A percentile compares a stretch with the other conserved stretches of the same genome.
Conservation (phyloP, 768 basidiomycete species). For the Xerocomus brunneocitrinus region DNA sequence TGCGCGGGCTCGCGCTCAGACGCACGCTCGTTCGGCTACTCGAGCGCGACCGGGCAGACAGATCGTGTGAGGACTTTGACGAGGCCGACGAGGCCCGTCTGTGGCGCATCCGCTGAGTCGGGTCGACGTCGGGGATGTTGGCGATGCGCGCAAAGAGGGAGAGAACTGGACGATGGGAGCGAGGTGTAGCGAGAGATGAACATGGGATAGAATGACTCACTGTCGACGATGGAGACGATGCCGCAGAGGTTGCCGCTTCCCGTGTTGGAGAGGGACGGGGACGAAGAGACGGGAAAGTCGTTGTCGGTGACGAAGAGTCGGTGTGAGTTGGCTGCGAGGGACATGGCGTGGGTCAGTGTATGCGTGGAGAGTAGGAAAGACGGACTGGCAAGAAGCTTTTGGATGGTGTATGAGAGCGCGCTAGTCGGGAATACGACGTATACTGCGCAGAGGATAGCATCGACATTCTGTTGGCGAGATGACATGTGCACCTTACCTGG, state of each 20-base stretch:
- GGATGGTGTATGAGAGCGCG: conserved; percentile 63
- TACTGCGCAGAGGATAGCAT: conserved; percentile 37
- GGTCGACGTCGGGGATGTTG: conserved; percentile 70
- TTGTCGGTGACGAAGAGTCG: conserved; percentile 68
- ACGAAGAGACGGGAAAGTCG: conserved; percentile 48
- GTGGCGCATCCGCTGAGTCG: conserved; percentile 72
- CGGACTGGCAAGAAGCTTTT: conserved; percentile 81
- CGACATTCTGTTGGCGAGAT: not conserved
- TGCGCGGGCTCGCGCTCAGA: conserved; percentile 30
- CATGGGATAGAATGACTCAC: conserved; percentile 38
- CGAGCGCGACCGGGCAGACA: conserved; percentile 37
- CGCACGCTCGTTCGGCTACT: conserved; percentile 39
- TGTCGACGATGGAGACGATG: conserved; percentile 79
- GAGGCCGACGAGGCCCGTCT: conserved; percentile 74
- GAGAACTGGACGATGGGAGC: conserved; percentile 45
- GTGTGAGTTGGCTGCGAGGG: conserved; percentile 64
- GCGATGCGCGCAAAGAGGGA: conserved; percentile 75
- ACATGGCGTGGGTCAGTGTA: conserved; percentile 1
- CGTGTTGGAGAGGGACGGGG: conserved; percentile 39
- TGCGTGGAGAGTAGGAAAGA: conserved; percentile 8
- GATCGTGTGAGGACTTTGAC: conserved; percentile 46
- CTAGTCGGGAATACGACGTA: conserved; percentile 69
- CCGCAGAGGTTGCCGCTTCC: conserved; percentile 53
- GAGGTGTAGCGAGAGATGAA: not conserved
- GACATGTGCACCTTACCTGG: conserved; percentile 46